Evolutionary conservation across 176 grass and related monocot species (phyloP), one percentile per base, ranked within the genome.

Genomic region (Typha latifolia): DNA sequence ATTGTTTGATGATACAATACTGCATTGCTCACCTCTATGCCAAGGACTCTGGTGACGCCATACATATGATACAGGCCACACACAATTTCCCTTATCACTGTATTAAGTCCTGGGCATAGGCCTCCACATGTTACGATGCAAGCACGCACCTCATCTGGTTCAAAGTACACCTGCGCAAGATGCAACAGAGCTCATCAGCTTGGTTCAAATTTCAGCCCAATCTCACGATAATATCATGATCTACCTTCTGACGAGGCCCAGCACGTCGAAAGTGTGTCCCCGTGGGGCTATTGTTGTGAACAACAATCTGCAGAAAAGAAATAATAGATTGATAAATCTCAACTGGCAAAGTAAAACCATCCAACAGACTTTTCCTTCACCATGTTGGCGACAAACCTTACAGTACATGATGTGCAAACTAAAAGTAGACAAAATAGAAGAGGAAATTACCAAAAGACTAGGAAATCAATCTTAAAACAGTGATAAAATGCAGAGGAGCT

Each of bases 51-150:
- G 27, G 66, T 83, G 76, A 93, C 89, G 78, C 83, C 86, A 85
- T 99, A 99, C 94, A 99, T 99, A 66, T 80, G 78, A 48, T 15
- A 86, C 75, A 99, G 85, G 59, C 94, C 94, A 1, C 94, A 99
- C 47, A 93, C 89, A 62, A 99, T 90, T 84, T 99, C 94, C 74
- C 94, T 90, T 75, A 99, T 99, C 20, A 99, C 94, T 12, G 94
- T 99, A 48, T 99, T 99, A 67, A 99, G 94, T 31, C 94, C 94
- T 71, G 94, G 94, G 70, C 94, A 99, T 72, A 99, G 62, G 80
- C 94, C 94, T 72, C 94, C 94, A 22, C 94, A 99, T 66, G 94
- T 99, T 32, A 99, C 94, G 62, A 99, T 93, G 81, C 94, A 99
- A 47, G 94, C 94, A 63, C 79, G 80, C 24, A 93, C 94, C 73